Base-by-base conservation (phyloP, 495 filamentous ascomycete species). In the Hypoxylon intermedium region DNA sequence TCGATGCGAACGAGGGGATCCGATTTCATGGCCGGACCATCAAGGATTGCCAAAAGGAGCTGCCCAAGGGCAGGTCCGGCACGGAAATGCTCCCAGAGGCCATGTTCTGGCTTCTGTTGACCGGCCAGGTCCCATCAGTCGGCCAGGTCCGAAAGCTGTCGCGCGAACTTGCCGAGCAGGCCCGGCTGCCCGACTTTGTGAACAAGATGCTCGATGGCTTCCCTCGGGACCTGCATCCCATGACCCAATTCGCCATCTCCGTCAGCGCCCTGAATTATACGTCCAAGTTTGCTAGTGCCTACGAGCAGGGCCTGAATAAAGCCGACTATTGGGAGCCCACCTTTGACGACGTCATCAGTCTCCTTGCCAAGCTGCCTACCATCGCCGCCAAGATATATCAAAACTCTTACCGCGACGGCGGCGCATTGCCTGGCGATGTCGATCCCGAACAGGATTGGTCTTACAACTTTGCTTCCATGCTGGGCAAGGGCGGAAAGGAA, bases 41-140 rank as follows among this genome's bases (percentile, higher is more conserved):
- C 82, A 95, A 94, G 79, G 94, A 98, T 71, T 98, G 94, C 82
- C 93, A 97, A 70, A 83, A 85, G 53, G 86, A 95, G 71, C 85
- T 98, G 6, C 94, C 94, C 67, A 97, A 97, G 79, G 94, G 93
- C 48, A 90, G 84, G 51, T 85, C 89, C 2, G 94, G 94, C 54
- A 94, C 91, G n/a, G 93, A 98, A 79, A 98, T 98, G 95, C 87
- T 98, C 2, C 94, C 94, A 31, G 94, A 98, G 76, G 87, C 92
- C 70, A 98, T 98, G 94, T 98, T 98, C 83, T 98, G 94, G 94
- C 88, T 98, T 20, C 87, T 98, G 12, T 77, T 98, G 57, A 98
- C 94, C 6, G 95, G 94, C 53, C 82, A 93, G 74, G 90, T 98
- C 19, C 94, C 94, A 7, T 89, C 89, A 2, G 88, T 87, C 19